phyloP scores from a whole-genome alignment of 2,329 filamentous ascomycete genomes.

The Penicillium sp. region DNA sequence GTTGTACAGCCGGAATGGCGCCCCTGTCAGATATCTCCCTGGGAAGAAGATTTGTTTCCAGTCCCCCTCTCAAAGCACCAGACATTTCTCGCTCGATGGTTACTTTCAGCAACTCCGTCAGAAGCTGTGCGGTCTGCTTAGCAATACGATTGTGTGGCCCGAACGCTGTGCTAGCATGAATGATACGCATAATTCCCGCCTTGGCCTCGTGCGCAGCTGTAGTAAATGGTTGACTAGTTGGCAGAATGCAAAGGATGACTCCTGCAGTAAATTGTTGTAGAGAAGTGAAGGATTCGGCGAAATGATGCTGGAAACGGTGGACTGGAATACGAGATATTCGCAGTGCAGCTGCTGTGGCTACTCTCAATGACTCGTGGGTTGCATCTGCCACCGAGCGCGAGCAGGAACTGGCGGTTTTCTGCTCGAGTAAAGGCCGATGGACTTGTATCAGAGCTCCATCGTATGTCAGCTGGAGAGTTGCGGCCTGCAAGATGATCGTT shows the following conservation, averaged over 20 bases:
- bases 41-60: background rate
- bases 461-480: conserved; percentile 27
- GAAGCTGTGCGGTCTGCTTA: conserved; percentile 26
- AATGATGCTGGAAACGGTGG: conserved; percentile 26
- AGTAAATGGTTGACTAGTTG: conserved; percentile 29
- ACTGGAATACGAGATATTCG: conserved; percentile 30
- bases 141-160: conserved; percentile 26
- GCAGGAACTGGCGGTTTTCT: conserved; percentile 5
- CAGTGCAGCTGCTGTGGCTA: conserved; percentile 28
- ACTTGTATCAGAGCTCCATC: conserved; percentile 25
- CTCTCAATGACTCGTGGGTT: conserved; percentile 10
- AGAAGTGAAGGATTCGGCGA: conserved; percentile 23
- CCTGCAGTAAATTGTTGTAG: conserved; percentile 24
- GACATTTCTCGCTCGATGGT: conserved; percentile 23
- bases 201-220: conserved; percentile 30
- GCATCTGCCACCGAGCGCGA: conserved; percentile 6
- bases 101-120: conserved; percentile 28
- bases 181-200: conserved; percentile 30
- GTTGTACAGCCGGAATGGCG: background rate
- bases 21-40: background rate
- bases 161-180: conserved; percentile 23
- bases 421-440: conserved; percentile 26
- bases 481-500: conserved; percentile 16
- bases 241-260: conserved; percentile 30
- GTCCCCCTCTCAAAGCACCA: background rate